Percentiles rank a stretch among this genome's conserved stretches.
Conservation (phyloP, 1,139 yeast species). For the Sugiyamaella novakii region DNA sequence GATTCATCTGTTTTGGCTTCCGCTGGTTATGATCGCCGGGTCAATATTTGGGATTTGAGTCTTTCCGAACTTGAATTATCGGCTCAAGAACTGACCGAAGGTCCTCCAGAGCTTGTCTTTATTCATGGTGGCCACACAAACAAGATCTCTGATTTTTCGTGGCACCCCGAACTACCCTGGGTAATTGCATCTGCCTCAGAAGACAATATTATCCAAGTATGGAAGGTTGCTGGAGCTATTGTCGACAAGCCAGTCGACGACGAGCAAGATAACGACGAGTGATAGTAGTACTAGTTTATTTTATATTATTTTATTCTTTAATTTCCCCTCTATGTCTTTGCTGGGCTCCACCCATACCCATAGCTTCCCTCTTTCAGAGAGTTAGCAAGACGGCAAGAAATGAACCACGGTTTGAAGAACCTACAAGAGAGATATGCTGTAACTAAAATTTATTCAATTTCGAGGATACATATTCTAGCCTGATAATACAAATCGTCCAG, state of each 20-base stretch:
- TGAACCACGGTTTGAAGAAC: too few species aligned
- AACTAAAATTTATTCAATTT: too few species aligned
- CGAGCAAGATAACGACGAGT: conserved; percentile 16
- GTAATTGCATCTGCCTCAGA: conserved; percentile 82
- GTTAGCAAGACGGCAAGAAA: too few species aligned
- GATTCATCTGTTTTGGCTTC: conserved; percentile 63
- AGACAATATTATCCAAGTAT: conserved; percentile 85
- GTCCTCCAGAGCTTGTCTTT: conserved; percentile 54
- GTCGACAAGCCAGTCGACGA: conserved; percentile 50
- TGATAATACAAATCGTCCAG: conserved; percentile 22
- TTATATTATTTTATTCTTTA: conserved; percentile 8
- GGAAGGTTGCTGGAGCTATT: conserved; percentile 56
- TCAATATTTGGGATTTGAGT: conserved; percentile 69
- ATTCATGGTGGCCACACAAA: conserved; percentile 90
- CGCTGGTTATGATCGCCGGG: conserved; percentile 69
- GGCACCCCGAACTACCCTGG: conserved; percentile 84
- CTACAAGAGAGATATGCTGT: too few species aligned
- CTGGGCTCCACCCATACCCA: background rate
- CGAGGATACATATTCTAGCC: conserved; percentile 22
- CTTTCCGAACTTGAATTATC: conserved; percentile 42
- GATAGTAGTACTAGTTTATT: conserved; percentile 1
- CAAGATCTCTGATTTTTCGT: conserved; percentile 80
- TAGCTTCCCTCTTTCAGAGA: too few species aligned
- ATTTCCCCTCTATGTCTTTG: background rate
- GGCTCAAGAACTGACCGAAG: conserved; percentile 38